Conservation (phyloP, 2,329 filamentous ascomycete species). For the Neofusicoccum sp. region DNA sequence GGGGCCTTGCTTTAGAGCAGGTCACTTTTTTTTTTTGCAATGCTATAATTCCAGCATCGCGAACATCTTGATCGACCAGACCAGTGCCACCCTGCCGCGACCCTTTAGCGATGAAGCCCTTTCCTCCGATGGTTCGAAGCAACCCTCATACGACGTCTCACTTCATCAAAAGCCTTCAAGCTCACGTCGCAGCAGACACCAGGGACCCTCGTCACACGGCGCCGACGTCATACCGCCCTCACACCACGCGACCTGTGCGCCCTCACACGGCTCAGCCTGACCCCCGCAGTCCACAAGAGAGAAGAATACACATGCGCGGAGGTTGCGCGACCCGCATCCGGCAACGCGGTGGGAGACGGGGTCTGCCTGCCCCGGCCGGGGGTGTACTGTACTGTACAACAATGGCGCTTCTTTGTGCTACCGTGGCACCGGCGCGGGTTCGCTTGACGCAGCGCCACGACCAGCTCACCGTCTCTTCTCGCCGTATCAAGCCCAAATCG, state of each 20-base stretch:
- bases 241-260: slow-evolving; percentile 11
- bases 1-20: slow-evolving; percentile 1
- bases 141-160: neutral
- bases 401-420: slow-evolving; percentile 5
- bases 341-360: neutral
- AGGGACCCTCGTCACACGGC: slow-evolving; percentile 1
- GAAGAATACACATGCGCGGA: neutral
- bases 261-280: neutral
- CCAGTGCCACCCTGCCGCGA: neutral
- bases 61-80: slow-evolving; percentile 7
- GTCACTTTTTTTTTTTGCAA: slow-evolving; percentile 5
- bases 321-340: neutral
- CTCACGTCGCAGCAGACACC: neutral
- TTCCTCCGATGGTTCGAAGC: neutral
- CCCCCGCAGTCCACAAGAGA: neutral
- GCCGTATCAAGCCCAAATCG: neutral
- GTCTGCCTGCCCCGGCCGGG: neutral
- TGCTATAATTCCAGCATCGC: slow-evolving; percentile 13
- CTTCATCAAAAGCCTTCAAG: neutral
- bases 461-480: slow-evolving; percentile 10
- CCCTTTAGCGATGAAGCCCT: neutral
- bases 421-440: slow-evolving; percentile 7
- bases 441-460: slow-evolving; percentile 12
- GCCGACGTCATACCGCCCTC: slow-evolving; percentile 2
- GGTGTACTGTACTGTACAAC: neutral